These are phyloP conservation scores for Scedosporium dehoogii DNA, from an alignment of 2,329 filamentous ascomycete species.

Conservation along the genomic window DNA sequence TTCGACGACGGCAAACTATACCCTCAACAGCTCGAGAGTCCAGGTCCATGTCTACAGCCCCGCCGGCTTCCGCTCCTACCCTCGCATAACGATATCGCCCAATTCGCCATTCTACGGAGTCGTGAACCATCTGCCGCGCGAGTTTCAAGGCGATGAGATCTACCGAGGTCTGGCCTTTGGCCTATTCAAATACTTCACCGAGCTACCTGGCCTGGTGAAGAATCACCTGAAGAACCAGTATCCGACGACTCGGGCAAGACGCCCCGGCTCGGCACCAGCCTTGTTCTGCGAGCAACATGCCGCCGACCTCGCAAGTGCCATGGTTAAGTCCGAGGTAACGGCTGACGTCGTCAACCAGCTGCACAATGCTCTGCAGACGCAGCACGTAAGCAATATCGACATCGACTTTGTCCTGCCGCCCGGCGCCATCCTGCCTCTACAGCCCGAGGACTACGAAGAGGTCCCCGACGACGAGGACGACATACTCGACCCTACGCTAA, in stretches of 20 bases:
- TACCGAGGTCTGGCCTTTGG: constrained; percentile 87
- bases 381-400: constrained; percentile 76
- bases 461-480: constrained; percentile 55
- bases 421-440: constrained; percentile 60
- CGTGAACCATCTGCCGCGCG: constrained; percentile 80
- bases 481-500: constrained; percentile 50
- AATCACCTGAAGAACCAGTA: constrained; percentile 53
- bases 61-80: constrained; percentile 81
- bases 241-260: constrained; percentile 40
- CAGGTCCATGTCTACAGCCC: constrained; percentile 88
- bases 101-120: constrained; percentile 86
- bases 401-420: constrained; percentile 77
- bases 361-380: constrained; percentile 66
- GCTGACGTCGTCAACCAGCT: constrained; percentile 64
- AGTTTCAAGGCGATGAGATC: constrained; percentile 91
- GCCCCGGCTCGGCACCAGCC: constrained; percentile 53
- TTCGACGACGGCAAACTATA: constrained; percentile 80
- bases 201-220: constrained; percentile 71
- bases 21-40: constrained; percentile 81
- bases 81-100: constrained; percentile 84
- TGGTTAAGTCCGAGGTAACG: constrained; percentile 72
- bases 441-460: constrained; percentile 49
- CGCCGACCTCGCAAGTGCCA: constrained; percentile 75
- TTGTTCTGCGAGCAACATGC: constrained; percentile 90
- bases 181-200: constrained; percentile 86